These are phyloP conservation scores for Capsella rubella DNA, from an alignment of 441 rosid species.

Conservation along the genomic window DNA sequence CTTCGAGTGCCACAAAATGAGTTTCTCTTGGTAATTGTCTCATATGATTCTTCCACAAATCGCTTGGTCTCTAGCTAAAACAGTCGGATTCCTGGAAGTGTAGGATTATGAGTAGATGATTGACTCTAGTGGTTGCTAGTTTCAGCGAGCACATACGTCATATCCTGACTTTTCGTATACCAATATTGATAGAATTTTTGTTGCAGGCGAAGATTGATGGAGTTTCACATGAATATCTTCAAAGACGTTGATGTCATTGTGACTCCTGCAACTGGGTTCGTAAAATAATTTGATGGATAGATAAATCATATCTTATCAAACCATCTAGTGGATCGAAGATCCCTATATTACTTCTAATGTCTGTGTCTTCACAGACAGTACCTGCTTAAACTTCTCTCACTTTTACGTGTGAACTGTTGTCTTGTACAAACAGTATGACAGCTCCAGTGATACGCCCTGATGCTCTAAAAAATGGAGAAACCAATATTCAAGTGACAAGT, in stretches of 20 bases:
- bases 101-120: conserved; percentile 12
- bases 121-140: conserved; percentile 20
- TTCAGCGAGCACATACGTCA: background rate
- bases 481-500: conserved; percentile 77
- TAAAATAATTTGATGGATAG: background rate
- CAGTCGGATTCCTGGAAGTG: conserved; percentile 2
- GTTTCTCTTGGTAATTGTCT: background rate
- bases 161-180: background rate
- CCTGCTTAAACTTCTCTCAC: conserved; percentile 21
- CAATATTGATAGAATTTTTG: conserved; percentile 23
- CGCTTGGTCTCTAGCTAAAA: background rate
- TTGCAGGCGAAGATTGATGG: conserved; percentile 82
- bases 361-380: background rate
- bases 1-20: background rate
- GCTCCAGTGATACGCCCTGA: conserved; percentile 81
- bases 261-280: conserved; percentile 82
- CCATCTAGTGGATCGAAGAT: background rate
- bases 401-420: conserved; percentile 18
- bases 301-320: background rate
- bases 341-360: conserved; percentile 13
- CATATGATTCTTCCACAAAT: conserved; percentile 4
- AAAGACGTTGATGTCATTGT: conserved; percentile 83
- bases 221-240: conserved; percentile 83
- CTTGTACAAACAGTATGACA: conserved; percentile 70
- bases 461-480: conserved; percentile 82